Percentiles rank a stretch among this genome's conserved stretches.
phyloP scores from a whole-genome alignment of 129 eudicot genomes.

The Smallanthus sonchifolius region DNA sequence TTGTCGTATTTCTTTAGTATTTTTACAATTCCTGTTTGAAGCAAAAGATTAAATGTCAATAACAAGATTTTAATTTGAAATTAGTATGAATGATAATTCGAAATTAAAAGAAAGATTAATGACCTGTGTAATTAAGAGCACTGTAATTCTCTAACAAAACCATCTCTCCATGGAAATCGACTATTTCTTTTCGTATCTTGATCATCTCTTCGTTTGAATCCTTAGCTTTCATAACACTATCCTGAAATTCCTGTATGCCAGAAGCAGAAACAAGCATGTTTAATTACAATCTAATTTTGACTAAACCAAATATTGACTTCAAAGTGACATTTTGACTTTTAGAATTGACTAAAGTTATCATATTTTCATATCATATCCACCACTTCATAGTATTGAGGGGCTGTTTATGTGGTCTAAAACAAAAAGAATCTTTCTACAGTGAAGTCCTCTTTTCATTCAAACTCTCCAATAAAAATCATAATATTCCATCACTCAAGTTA shows the following conservation, averaged over 20 bases:
- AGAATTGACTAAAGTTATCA: neutral
- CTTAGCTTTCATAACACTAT: slow-evolving; percentile 54
- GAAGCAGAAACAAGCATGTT: slow-evolving; percentile 15
- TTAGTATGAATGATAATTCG: neutral
- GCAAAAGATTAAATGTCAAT: neutral
- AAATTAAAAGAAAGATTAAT: neutral
- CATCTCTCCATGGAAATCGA: slow-evolving; percentile 96
- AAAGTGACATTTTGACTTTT: slow-evolving; percentile 16
- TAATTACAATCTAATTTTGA: neutral
- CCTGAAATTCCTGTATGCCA: slow-evolving; percentile 57
- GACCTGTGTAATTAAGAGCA: slow-evolving; percentile 87
- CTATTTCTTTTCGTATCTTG: slow-evolving; percentile 69
- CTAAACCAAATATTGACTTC: slow-evolving; percentile 6
- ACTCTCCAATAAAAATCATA: too few relatives aligned
- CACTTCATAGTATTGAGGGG: slow-evolving; percentile 30
- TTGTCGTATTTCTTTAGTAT: slow-evolving; percentile 88
- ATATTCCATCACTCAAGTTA: too few relatives aligned
- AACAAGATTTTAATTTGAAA: neutral
- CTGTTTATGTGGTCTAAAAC: slow-evolving; percentile 11
- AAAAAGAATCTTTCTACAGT: slow-evolving; percentile 23
- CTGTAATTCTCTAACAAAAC: slow-evolving; percentile 88
- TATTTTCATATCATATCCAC: slow-evolving; percentile 20
- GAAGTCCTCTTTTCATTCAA: slow-evolving; percentile 11
- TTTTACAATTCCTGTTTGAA: slow-evolving; percentile 62
- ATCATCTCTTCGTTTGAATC: slow-evolving; percentile 55